Evolutionary conservation across 2,329 filamentous ascomycete genomes (phyloP), one percentile per base, ranked within the genome.

Genomic region (Metarhizium guizhouense): DNA sequence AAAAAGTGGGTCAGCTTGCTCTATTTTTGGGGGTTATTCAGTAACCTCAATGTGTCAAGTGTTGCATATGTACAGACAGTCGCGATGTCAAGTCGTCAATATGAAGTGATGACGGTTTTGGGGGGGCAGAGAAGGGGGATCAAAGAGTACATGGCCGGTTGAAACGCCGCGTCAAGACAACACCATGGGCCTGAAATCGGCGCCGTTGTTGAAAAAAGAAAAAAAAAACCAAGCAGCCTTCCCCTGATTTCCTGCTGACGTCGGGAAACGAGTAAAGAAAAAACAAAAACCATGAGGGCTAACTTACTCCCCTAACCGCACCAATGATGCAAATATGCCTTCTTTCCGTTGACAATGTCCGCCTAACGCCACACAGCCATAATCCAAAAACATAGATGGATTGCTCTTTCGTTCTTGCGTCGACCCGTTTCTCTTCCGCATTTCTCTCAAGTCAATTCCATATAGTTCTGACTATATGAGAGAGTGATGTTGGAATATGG

Each of bases 291-390:
- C 45, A 48, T 13, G 45, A 30, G 45, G 25, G 18, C 11, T 4
- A 29, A 11, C 3, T 4, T 40, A 18, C 29, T 52, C 36, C 45
- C 45, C 11, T 20, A 42, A 16, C 40, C 13, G 49, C 40, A 40
- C 52, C 43, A 7, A 34, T 6, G 40, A 51, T 54, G 50, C 18
- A 40, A 45, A 52, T 7, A 18, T 49, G 30, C 20, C 42, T 5
- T 54, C 47, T 43, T 40, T 30, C 56, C 38, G 40, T 18, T 51
- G 38, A 55, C 53, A 52, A 55, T 53, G 47, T 38, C 51, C 56
- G 29, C 49, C 58, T 48, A 58, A 58, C 55, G 57, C 55, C 57
- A 47, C 57, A 52, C 57, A 54, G 48, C 47, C 48, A 45, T 18
- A 40, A 57, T 57, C 56, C 52, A 57, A 57, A 45, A 53, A 36